These are phyloP conservation scores for Trichoderma sp. DNA, from an alignment of 2,329 filamentous ascomycete genomes.

Conservation along the genomic window DNA sequence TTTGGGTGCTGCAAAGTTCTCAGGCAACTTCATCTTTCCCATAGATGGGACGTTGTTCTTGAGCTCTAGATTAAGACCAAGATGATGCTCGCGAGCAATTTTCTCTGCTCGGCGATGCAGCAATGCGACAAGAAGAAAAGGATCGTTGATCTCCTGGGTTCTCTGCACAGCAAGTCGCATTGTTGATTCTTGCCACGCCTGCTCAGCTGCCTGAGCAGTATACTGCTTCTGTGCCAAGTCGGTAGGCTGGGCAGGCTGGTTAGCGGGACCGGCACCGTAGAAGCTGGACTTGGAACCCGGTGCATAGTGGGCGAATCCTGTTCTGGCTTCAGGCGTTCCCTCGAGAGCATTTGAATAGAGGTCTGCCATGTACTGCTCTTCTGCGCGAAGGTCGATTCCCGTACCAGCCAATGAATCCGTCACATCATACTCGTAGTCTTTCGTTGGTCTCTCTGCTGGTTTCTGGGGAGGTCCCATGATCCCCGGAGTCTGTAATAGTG, in stretches of 20 bases:
- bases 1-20: slow-evolving; percentile 50
- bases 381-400: slow-evolving; percentile 81
- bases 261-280: slow-evolving; percentile 64
- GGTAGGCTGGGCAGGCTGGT: slow-evolving; percentile 55
- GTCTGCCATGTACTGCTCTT: slow-evolving; percentile 77
- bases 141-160: slow-evolving; percentile 69
- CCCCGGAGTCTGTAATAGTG: slow-evolving; percentile 29
- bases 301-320: slow-evolving; percentile 51
- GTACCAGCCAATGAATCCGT: slow-evolving; percentile 82
- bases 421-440: slow-evolving; percentile 67
- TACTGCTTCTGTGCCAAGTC: slow-evolving; percentile 60
- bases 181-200: slow-evolving; percentile 65
- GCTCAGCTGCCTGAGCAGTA: slow-evolving; percentile 62
- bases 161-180: slow-evolving; percentile 57
- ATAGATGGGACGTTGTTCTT: slow-evolving; percentile 46
- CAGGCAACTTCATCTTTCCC: slow-evolving; percentile 49
- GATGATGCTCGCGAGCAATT: slow-evolving; percentile 56
- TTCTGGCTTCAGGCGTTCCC: slow-evolving; percentile 45
- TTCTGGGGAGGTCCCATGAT: slow-evolving; percentile 60
- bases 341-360: slow-evolving; percentile 56
- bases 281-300: slow-evolving; percentile 57
- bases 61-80: slow-evolving; percentile 55
- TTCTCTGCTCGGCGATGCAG: slow-evolving; percentile 58
- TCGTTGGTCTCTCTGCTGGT: slow-evolving; percentile 61
- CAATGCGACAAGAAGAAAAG: slow-evolving; percentile 68